phyloP scores from a whole-genome alignment of 2,329 filamentous ascomycete genomes.

The Calonectria ilicicola region DNA sequence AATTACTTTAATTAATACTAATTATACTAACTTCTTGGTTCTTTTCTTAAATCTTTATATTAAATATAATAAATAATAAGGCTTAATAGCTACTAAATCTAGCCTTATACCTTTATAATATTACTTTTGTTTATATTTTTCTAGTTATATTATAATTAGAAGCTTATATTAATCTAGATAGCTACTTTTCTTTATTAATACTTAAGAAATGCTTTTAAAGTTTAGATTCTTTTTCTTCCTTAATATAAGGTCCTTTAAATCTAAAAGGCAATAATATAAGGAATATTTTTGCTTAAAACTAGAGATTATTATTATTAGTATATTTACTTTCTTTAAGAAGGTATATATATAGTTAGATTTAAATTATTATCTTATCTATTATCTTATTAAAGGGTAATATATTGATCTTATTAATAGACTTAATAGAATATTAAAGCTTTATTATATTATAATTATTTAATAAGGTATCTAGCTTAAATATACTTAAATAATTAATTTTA shows the following conservation, averaged over 20 bases:
- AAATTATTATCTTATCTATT: not conserved
- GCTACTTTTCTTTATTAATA: not conserved
- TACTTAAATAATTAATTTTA: not conserved
- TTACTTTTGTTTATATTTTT: not conserved
- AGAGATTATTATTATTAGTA: not conserved
- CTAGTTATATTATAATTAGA: not conserved
- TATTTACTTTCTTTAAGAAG: not conserved
- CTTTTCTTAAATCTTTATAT: not conserved
- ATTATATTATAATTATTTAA: not conserved
- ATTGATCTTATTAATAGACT: not conserved
- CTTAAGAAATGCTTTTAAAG: not conserved
- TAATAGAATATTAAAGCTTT: not conserved
- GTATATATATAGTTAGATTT: too few relatives aligned
- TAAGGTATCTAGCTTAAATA: not conserved
- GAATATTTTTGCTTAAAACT: not conserved
- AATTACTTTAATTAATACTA: not conserved
- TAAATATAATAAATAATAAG: conserved; percentile 17
- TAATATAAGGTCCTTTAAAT: not conserved
- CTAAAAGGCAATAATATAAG: not conserved
- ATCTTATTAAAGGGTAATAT: not conserved
- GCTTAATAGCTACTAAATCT: conserved; percentile 1
- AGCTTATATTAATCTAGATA: too few relatives aligned
- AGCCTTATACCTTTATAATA: conserved; percentile 6
- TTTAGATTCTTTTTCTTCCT: not conserved
- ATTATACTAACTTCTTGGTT: conserved; percentile 14